Evolutionary conservation across 2,329 filamentous ascomycete species (phyloP).

Genomic region (Hymenoscyphus fraxineus): DNA sequence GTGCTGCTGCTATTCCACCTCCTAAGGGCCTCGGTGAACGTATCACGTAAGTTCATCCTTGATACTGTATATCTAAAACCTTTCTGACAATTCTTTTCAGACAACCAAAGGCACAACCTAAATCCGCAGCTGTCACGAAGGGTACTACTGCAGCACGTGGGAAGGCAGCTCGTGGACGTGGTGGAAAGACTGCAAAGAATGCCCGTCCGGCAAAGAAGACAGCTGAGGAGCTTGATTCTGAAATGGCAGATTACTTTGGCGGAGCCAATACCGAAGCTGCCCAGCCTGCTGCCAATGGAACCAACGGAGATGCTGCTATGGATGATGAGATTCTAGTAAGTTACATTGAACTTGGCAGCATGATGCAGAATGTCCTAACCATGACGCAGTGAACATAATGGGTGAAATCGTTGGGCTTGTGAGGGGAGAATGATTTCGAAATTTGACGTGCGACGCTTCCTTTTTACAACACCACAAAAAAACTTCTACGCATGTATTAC

Average conservation of each 20-base stretch:
- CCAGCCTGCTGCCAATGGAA: slow-evolving; percentile 20
- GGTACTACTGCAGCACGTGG: slow-evolving; percentile 57
- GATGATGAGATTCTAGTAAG: slow-evolving; percentile 55
- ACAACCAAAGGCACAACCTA: slow-evolving; percentile 70
- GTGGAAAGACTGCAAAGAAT: slow-evolving; percentile 44
- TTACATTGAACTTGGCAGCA: not conserved
- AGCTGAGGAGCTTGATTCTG: slow-evolving; percentile 88
- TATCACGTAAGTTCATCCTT: slow-evolving; percentile 58
- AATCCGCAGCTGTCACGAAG: slow-evolving; percentile 76
- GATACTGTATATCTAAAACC: not conserved
- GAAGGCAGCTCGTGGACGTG: slow-evolving; percentile 35
- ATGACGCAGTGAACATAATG: slow-evolving; percentile 9
- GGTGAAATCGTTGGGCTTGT: not conserved
- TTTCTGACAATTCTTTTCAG: slow-evolving; percentile 35
- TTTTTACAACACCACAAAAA: slow-evolving; percentile 9
- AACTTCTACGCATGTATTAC: slow-evolving; percentile 17
- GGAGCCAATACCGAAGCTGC: slow-evolving; percentile 44
- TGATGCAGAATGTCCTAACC: slow-evolving; percentile 5
- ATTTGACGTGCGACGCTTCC: slow-evolving; percentile 12
- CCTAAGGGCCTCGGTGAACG: slow-evolving; percentile 81
- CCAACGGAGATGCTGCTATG: slow-evolving; percentile 57
- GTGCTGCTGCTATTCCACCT: slow-evolving; percentile 62
- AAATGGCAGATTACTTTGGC: slow-evolving; percentile 94
- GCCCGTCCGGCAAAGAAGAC: slow-evolving; percentile 78
- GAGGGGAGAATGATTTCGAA: slow-evolving; percentile 1